These are phyloP conservation scores for Neurospora sp. DNA, from an alignment of 495 filamentous ascomycete species.

Conservation along the genomic window DNA sequence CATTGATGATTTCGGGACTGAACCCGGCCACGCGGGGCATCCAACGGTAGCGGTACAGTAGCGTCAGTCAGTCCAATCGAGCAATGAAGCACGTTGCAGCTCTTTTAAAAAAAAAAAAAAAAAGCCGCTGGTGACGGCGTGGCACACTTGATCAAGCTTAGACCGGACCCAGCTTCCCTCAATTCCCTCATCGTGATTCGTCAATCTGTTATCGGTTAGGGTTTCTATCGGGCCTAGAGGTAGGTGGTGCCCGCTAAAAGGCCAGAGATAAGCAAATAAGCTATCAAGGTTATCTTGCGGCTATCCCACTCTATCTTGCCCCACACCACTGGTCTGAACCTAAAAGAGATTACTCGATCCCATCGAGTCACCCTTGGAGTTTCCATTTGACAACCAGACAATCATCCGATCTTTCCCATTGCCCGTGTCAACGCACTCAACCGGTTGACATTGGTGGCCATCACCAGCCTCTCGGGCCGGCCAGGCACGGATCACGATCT, in stretches of 20 bases:
- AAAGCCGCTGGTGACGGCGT: not conserved
- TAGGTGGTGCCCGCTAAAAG: not conserved
- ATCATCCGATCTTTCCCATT: not conserved
- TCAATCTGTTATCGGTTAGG: not conserved
- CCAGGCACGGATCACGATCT: not conserved
- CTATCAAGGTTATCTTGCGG: constrained; percentile 4
- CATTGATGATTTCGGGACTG: not conserved
- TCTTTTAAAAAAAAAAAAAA: not conserved
- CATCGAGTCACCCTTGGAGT: constrained; percentile 12
- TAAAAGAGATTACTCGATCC: constrained; percentile 13
- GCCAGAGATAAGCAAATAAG: constrained; percentile 1
- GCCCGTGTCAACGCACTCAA: not conserved
- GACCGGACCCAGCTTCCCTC: not conserved
- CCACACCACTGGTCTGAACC: constrained; percentile 1
- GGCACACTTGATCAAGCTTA: not conserved
- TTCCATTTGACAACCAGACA: not conserved
- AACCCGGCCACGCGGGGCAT: not conserved
- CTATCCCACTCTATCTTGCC: constrained; percentile 1
- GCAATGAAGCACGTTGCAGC: not conserved
- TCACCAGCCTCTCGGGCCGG: not conserved
- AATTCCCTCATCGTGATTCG: not conserved
- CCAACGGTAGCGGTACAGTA: not conserved
- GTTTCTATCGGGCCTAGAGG: not conserved
- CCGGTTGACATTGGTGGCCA: not conserved
- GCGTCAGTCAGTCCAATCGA: not conserved